Evolutionary conservation across 1,284 basidiomycete genomes (phyloP), one percentile per base, ranked within the genome.

Genomic region (Cryptococcus floricola): DNA sequence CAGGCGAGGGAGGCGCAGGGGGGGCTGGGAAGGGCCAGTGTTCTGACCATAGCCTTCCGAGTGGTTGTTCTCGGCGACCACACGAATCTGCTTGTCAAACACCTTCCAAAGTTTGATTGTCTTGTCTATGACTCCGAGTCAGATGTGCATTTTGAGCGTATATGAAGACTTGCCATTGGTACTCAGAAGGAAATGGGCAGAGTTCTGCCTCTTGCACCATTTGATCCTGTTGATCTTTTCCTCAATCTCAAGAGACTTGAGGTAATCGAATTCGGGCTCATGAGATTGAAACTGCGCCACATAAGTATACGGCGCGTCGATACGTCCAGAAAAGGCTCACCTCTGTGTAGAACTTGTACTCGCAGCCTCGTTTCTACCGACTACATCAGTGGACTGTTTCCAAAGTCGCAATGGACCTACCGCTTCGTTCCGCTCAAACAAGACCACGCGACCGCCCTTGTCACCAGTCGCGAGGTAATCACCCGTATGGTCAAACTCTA

Each of bases 221-320:
- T 94, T 91, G 83, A 98, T 99, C 84, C 97, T 91, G 83, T 98
- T 98, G 83, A 98, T 98, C 87, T 99, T 98, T 82, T 98, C 96
- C 79, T 99, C 96, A 77, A 99, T 99, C 83, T 98, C 96, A 66
- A 98, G 83, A 34, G 92, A 96, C 82, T 99, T 99, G 76, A 99
- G 87, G 77, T 99, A 99, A 82, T 99, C 96, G 78, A 99, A 99
- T 78, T 99, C 96, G 57, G 96, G 96, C 77, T 99, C 96, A 77
- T 99, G 96, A 45, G 92, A 96, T 82, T 99, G 96, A 76, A 98
- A 77, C 75, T 77, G 49, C 13, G 23, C 9, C 19, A 14, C 31
- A 43, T 43, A 12, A 55, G 53, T 49, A 14, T 39, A 46, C 23
- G 44, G 9, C 44, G 27, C 14, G 25, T 46, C 44, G 25, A 27